Evolutionary conservation across 768 basidiomycete genomes (phyloP).

Genomic region (Tubosaeta sp.): DNA sequence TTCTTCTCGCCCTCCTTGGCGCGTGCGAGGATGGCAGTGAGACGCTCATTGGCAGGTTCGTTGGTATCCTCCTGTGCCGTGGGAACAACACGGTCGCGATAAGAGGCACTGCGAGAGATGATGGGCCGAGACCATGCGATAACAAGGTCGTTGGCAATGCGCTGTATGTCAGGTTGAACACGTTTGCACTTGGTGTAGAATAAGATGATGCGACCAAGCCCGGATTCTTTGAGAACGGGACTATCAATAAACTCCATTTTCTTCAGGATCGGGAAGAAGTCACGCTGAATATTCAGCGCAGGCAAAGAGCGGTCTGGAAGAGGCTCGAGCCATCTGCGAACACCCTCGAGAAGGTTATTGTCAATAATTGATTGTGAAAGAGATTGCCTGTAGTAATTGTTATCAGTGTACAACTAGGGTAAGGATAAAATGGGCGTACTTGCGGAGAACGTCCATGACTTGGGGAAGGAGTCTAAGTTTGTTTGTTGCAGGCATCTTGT

Average conservation of each 20-base stretch:
- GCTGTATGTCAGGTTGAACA: slow-evolving; percentile 75
- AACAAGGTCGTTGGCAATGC: slow-evolving; percentile 80
- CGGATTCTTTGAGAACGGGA: slow-evolving; percentile 84
- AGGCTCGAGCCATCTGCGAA: slow-evolving; percentile 90
- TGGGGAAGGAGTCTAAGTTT: slow-evolving; percentile 85
- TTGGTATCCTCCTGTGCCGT: slow-evolving; percentile 41
- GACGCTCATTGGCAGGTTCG: slow-evolving; percentile 45
- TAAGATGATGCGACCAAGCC: slow-evolving; percentile 81
- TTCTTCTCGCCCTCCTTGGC: slow-evolving; percentile 66
- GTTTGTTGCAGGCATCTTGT: slow-evolving; percentile 74
- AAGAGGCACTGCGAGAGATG: slow-evolving; percentile 83
- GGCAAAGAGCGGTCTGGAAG: slow-evolving; percentile 90
- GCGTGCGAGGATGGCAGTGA: slow-evolving; percentile 66
- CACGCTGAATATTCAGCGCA: slow-evolving; percentile 91
- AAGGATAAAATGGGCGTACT: slow-evolving; percentile 45
- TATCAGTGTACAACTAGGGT: not conserved
- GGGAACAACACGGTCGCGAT: slow-evolving; percentile 69
- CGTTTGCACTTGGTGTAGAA: slow-evolving; percentile 97
- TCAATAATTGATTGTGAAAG: slow-evolving; percentile 92
- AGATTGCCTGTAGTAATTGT: slow-evolving; percentile 50
- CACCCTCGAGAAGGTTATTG: slow-evolving; percentile 89
- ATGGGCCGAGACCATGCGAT: slow-evolving; percentile 87
- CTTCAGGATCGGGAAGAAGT: slow-evolving; percentile 77
- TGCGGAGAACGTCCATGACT: slow-evolving; percentile 89
- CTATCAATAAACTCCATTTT: slow-evolving; percentile 95